Evolutionary conservation across 2,329 filamentous ascomycete genomes (phyloP).

Genomic region (Cladosporium sp.): DNA sequence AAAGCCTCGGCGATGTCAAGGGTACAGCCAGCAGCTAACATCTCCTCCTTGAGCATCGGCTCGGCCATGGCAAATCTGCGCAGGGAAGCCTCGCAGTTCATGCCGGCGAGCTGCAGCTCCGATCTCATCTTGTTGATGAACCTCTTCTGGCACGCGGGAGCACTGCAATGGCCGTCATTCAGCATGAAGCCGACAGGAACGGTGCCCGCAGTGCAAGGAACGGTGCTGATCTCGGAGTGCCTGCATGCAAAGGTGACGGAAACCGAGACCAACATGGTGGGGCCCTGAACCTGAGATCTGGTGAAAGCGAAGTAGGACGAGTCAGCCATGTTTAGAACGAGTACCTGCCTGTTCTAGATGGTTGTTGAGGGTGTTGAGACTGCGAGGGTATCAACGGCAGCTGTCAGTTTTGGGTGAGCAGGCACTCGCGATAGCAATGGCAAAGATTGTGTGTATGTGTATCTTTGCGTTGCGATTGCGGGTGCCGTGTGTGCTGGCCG

Average conservation of each 20-base stretch:
- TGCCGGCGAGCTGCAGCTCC: neutral
- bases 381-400: neutral
- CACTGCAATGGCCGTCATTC: neutral
- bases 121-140: neutral
- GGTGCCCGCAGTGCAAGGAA: neutral
- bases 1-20: neutral
- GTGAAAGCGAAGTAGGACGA: neutral
- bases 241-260: neutral
- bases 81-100: neutral
- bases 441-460: neutral
- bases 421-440: neutral
- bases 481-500: conserved; percentile 7
- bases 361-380: neutral
- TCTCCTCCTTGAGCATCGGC: neutral
- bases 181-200: neutral
- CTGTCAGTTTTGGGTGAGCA: neutral
- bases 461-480: conserved; percentile 11
- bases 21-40: neutral
- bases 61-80: neutral
- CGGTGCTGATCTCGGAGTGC: neutral
- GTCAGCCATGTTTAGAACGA: neutral
- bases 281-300: too few species aligned
- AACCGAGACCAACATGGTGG: neutral
- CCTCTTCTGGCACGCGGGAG: neutral
- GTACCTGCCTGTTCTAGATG: conserved; percentile 6